Conservation (phyloP, 257 asterid genomes). For the Handroanthus guayacan region DNA sequence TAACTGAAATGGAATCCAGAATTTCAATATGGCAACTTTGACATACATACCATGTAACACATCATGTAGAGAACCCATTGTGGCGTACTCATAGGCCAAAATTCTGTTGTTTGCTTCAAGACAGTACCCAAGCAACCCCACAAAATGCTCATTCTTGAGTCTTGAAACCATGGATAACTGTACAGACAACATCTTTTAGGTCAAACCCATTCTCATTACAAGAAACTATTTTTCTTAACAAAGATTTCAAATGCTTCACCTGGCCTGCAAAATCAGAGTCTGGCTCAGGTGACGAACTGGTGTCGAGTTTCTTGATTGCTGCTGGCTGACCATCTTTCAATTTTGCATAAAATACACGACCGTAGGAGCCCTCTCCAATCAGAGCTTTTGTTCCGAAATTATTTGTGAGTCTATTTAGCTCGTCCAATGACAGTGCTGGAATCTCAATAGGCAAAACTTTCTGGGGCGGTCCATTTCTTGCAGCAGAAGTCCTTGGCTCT, state of each 20-base stretch:
- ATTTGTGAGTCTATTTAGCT: constrained; percentile 61
- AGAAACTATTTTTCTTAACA: not conserved
- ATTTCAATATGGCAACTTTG: not conserved
- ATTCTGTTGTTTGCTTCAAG: constrained; percentile 71
- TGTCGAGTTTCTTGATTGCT: constrained; percentile 83
- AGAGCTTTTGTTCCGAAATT: constrained; percentile 73
- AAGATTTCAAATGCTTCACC: constrained; percentile 44
- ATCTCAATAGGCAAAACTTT: constrained; percentile 84
- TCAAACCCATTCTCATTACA: not conserved
- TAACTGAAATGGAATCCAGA: not conserved
- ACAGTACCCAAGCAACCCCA: constrained; percentile 81
- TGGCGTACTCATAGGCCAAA: constrained; percentile 79
- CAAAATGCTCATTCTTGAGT: constrained; percentile 82
- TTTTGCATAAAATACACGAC: constrained; percentile 69
- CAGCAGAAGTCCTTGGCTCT: constrained; percentile 72
- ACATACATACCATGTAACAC: constrained; percentile 77
- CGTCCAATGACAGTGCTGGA: constrained; percentile 72
- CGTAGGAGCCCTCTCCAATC: constrained; percentile 88
- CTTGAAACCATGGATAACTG: constrained; percentile 86
- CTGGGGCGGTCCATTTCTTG: constrained; percentile 76
- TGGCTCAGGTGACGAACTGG: constrained; percentile 77
- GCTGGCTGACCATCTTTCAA: constrained; percentile 57
- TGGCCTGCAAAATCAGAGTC: constrained; percentile 81
- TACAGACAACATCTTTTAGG: not conserved
- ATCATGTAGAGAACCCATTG: constrained; percentile 85